These are phyloP conservation scores for Salix suchowensis DNA, from an alignment of 345 rosid species.

Conservation along the genomic window DNA sequence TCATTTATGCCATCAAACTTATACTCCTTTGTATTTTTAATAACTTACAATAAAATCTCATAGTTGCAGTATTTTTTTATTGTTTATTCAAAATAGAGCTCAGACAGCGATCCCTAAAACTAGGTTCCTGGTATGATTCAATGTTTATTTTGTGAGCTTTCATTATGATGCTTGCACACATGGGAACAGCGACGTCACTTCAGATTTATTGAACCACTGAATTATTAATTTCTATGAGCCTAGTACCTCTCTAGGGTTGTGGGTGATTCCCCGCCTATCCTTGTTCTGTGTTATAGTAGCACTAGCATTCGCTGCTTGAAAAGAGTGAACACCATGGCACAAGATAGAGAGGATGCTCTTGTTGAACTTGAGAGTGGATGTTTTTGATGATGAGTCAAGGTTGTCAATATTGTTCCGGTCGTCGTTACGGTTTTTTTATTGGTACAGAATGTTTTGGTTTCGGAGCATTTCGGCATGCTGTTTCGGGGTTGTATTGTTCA, in stretches of 20 bases:
- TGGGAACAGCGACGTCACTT: background rate
- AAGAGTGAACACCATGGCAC: no score
- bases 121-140: background rate
- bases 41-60: background rate
- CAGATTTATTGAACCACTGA: background rate
- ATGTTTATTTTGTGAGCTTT: conserved; percentile 3
- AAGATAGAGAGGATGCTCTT: no score
- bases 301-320: background rate
- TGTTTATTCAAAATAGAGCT: background rate
- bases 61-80: background rate
- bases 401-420: no score
- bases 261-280: background rate
- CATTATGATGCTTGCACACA: background rate
- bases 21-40: background rate
- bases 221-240: background rate
- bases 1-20: background rate
- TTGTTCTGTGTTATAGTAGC: background rate
- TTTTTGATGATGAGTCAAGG: no score
- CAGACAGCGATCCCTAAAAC: background rate
- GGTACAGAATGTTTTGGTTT: no score
- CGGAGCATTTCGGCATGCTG: no score
- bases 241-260: background rate
- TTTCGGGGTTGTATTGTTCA: no score
- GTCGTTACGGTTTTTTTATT: no score
- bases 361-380: no score